Percentiles rank a stretch among this genome's conserved stretches.
Conservation (phyloP, 495 filamentous ascomycete species). For the Neurospora cerealis region DNA sequence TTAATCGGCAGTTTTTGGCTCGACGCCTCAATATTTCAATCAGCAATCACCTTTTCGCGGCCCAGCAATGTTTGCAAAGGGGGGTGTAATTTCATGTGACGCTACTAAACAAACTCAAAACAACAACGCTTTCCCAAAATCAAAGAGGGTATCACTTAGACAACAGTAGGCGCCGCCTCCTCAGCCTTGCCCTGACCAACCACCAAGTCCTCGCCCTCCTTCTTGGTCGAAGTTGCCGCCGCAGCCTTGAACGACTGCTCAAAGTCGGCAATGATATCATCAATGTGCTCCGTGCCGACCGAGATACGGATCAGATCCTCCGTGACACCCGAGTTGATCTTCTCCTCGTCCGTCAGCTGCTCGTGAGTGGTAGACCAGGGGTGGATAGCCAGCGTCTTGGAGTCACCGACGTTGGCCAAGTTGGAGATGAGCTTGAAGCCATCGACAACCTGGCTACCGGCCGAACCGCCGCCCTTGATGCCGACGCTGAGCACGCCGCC, state of each 20-base stretch:
- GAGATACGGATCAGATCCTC: constrained; percentile 95
- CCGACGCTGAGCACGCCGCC: constrained; percentile 91
- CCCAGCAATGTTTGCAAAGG: neutral
- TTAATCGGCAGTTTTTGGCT: neutral
- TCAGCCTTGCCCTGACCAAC: constrained; percentile 19
- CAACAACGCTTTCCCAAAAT: neutral
- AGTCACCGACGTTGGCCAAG: constrained; percentile 67
- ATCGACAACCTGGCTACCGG: constrained; percentile 83
- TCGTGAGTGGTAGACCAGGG: constrained; percentile 96
- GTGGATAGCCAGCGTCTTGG: constrained; percentile 93
- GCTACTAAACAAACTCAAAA: neutral
- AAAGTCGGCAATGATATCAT: constrained; percentile 96
- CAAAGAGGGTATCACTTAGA: constrained; percentile 9
- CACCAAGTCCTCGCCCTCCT: constrained; percentile 7
- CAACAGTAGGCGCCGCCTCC: constrained; percentile 26
- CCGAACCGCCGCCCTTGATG: constrained; percentile 75
- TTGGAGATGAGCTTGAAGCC: constrained; percentile 92
- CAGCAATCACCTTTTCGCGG: neutral
- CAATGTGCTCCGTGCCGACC: constrained; percentile 93
- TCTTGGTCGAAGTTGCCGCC: constrained; percentile 20
- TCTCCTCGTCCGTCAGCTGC: constrained; percentile 81
- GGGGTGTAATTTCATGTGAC: neutral
- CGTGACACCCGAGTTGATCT: constrained; percentile 69
- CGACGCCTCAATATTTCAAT: neutral
- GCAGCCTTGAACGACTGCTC: constrained; percentile 72